Evolutionary conservation across 179 eudicot genomes (phyloP), one percentile per base, ranked within the genome.

Genomic region (Drosera spatulata): DNA sequence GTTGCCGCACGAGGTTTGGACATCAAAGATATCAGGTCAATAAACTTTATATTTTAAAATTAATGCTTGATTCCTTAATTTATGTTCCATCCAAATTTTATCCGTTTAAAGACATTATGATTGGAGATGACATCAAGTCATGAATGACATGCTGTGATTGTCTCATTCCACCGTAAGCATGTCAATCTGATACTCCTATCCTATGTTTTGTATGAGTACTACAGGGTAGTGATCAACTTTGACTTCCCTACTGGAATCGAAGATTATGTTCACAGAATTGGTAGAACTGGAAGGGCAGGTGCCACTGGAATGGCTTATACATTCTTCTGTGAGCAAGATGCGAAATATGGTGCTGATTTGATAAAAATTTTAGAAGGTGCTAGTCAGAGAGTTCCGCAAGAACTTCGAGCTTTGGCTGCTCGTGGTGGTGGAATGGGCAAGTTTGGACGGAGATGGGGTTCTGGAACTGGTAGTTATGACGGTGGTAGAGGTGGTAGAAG

Each of bases 281-380:
- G 99, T 51, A 82, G 99, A 75, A 94, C 99, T 39, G 99, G 99
- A 49, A 85, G 99, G 78, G 99, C 97, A 55, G 99, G 99, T 68
- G 96, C 97, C 50, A 83, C 91, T 41, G 99, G 99, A 12, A 60
- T 70, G 56, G 95, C 99, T 49, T 82, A 86, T 70, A 85, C 99
- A 2, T 94, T 94, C 60, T 80, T 94, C 39, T 54, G 76, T 49
- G 96, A 86, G n/a, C 91, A 87, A 69, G 97, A 94, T 67, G 73
- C 84, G 40, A 94, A 76, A 65, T 82, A 94, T 76, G 97, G 91
- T 44, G 71, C 91, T 41, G 99, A 94, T 59, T 89, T 94, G 38
- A 67, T 94, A 9, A 94, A 87, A 72, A 74, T 94, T 64, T 69
- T 94, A 64, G 99, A 90, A 79, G 99, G 99, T 41, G 85, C 99